Base-by-base conservation (phyloP, 2,329 filamentous ascomycete genomes). In the Ceratocystis smalleyi region DNA sequence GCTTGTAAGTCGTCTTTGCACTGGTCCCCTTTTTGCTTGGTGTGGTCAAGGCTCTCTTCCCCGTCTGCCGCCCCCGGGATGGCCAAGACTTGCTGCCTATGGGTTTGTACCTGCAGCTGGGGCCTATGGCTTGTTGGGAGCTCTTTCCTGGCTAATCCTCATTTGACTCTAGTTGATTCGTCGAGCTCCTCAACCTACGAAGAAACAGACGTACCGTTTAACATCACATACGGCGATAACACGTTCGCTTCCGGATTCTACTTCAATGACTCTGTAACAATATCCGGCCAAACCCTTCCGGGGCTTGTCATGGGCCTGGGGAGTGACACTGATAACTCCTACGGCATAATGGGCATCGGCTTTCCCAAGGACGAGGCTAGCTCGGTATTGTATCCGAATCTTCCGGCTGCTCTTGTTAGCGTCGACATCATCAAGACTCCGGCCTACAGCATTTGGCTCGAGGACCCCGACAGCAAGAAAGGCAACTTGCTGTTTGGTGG, bases 401-500 rank as follows among this genome's bases (percentile, higher is more conserved):
- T 92, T 12, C 84, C 88, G 0, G 75, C 85, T 67, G 77, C 81
- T 64, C 79, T 94, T 75, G 77, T 82, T 49, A 74, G 84, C 54
- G 77, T 85, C 65, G 83, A 82, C 19, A 70, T 82, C 62, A 88
- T 88, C 72, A 82, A 82, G 67, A 81, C 80, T 10, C 81, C 83
- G 49, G 85, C 86, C 1, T 90, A 88, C 74, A 89, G 85, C 66
- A 73, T 91, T 24, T 89, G 85, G 85, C 75, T 83, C 64, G 83
- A 83, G 68, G 80, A 83, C 63, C 72, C 81, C 8, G 77, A 77
- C 65, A 74, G 87, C 0, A 84, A 79, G 66, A 84, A 80, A 1
- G 89, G 89, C 43, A 86, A 77, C 69, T 85, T 92, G 66, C 76
- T 92, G 1, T 94, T 92, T 69, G 89, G 89, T 47, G 89, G 87